Evolutionary conservation across 2,329 filamentous ascomycete genomes (phyloP).

Genomic region (Calonectria pseudoturangicola): DNA sequence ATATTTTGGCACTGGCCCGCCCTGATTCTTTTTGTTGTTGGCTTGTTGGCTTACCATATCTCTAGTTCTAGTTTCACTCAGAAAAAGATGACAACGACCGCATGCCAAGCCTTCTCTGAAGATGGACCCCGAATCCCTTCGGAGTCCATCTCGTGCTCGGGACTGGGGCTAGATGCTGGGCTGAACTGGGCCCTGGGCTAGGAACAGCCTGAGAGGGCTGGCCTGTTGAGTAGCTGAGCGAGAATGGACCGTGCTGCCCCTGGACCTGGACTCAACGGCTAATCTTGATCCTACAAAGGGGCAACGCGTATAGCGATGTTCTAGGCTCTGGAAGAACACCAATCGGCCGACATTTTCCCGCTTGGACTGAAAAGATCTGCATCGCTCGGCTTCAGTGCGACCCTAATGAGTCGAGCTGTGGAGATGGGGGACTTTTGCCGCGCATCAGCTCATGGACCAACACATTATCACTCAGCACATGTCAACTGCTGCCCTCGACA

Average conservation of each 20-base stretch:
- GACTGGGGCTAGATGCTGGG: neutral
- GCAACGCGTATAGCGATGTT: slow-evolving; percentile 21
- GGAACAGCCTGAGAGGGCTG: slow-evolving; percentile 8
- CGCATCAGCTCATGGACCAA: slow-evolving; percentile 7
- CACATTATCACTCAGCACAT: neutral
- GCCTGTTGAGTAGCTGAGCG: neutral
- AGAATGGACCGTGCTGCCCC: neutral
- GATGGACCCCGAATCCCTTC: too few species aligned
- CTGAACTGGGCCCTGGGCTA: neutral
- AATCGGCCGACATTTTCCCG: slow-evolving; percentile 23
- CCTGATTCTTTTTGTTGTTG: too few species aligned
- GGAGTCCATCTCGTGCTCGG: neutral
- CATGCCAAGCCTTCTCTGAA: slow-evolving; percentile 9
- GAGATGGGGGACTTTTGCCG: slow-evolving; percentile 17
- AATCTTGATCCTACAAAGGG: slow-evolving; percentile 24
- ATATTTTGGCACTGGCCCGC: too few species aligned
- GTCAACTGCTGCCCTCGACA: neutral
- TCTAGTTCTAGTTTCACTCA: neutral
- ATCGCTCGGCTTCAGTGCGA: neutral
- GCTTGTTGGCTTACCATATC: too few species aligned
- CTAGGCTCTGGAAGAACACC: slow-evolving; percentile 8
- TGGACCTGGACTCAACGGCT: slow-evolving; percentile 1
- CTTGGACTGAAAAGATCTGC: slow-evolving; percentile 10
- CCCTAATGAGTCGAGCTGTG: slow-evolving; percentile 15
- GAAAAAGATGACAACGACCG: neutral